Base-by-base conservation (phyloP, 805 yeast species). In the Komagataella populi region DNA sequence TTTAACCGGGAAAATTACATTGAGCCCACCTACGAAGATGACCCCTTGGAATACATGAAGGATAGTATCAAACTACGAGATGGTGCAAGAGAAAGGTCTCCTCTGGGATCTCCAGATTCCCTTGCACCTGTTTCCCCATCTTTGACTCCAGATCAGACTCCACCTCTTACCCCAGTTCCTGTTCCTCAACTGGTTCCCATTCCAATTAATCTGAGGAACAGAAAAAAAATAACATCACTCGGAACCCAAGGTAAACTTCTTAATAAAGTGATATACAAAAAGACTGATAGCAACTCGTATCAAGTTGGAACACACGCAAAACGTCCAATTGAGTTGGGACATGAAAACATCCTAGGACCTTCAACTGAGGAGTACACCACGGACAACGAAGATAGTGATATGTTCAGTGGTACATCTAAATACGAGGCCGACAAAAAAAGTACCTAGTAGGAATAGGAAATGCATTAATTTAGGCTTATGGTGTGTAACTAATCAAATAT, bases 1-100 rank as follows among this genome's bases (percentile, higher is more conserved):
- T 56, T 78, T 2, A 80, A 86, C 0, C 63, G 85, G 51, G 86
- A 82, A 45, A 67, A 75, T 0, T 65, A 61, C 48, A 65, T 69
- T 44, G 72, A 68, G 23, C 24, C 22, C 30, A 30, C 39, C 4
- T 30, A 30, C 14, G 39, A 30, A 30, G 39, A 30, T 30, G 39
- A 30, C 14, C 39, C 10, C 14, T 30, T 30, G n/a, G 39, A 30
- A 10, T 30, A 30, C 39, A 30, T 30, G 14, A 30, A 30, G 39
- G 39, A 30, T 8, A 30, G 39, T 2, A 10, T 8, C 39, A 30
- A 14, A 5, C 8, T 10, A 4, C 39, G 39, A 14, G 39, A 30
- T 14, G 8, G 39, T 14, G 14, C 14, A 30, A 14, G 14, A 10
- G 39, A 30, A 30, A 30, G 39, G 5, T 30, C 39, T 4, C 6